Evolutionary conservation across 306 rosid genomes (phyloP), one percentile per base, ranked within the genome.

Genomic region (Macrotyloma uniflorum): DNA sequence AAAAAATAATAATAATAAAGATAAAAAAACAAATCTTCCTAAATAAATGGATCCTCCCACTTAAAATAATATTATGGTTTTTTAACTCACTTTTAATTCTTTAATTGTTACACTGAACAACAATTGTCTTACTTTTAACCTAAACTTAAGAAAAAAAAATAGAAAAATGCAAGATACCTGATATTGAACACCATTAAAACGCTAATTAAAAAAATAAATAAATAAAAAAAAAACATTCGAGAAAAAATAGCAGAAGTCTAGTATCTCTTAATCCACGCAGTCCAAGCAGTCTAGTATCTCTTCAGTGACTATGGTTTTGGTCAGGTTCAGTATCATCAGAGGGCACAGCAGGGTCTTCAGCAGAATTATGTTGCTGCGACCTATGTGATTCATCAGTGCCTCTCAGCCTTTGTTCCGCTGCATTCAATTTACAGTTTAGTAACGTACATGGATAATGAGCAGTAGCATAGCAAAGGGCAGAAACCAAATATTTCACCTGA

Each of bases 401-500:
- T 65, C 89, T 79, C 49, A 76, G 58, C 50, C 73, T 36, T 36
- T 77, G 84, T 42, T 79, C 89, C 22, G 83, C 88, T 82, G 85
- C 53, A 50, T 35, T 18, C 58, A 79, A 35, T 43, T 76, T 54
- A 7, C 64, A 73, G 53, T 55, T 72, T 42, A 59, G 69, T 51
- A 54, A 61, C 30, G 13, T 30, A 8, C 22, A 20, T 14, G 12
- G 15, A 15, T 19, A 32, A 82, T 30, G 53, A 42, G 66, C 7
- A 38, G 50, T n/a, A 19, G 36, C 14, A 28, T 36, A 13, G 38
- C 38, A 69, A 8, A 68, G 16, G 47, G 47, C 50, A 59, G 59
- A 43, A 76, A 57, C 75, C 23, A 13, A 59, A 14, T 47, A 76
- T 71, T 55, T 85, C 72, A 92, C 98, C 98, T 87, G 95, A 88